Conservation (phyloP, 2,329 filamentous ascomycete species). For the Aspergillus nomiae region DNA sequence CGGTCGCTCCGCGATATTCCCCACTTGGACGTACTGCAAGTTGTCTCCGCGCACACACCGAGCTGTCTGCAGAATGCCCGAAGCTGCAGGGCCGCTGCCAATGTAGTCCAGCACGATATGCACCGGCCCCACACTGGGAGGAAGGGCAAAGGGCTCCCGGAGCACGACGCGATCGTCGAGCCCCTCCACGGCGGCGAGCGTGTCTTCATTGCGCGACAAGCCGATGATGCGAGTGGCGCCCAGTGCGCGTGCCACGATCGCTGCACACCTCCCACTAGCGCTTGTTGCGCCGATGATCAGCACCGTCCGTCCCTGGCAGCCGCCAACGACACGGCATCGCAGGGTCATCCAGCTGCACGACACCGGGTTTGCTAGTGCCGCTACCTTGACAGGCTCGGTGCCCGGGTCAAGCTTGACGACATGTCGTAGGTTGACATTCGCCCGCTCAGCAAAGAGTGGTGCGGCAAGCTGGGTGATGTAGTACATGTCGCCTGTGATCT, state of each 20-base stretch:
- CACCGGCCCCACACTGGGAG: not conserved
- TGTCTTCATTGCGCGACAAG: not conserved
- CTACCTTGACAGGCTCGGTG: not conserved
- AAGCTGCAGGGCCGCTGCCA: not conserved
- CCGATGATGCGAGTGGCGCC: conserved; percentile 6
- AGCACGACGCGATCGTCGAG: conserved; percentile 4
- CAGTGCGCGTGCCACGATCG: conserved; percentile 3
- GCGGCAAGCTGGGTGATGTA: not conserved
- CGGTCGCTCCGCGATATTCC: not conserved
- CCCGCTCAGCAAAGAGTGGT: not conserved
- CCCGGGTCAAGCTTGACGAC: not conserved
- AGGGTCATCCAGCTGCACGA: conserved; percentile 9
- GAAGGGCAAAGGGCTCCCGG: not conserved
- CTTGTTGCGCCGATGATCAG: conserved; percentile 7
- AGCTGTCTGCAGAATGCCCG: not conserved
- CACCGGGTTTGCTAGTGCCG: not conserved
- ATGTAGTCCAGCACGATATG: conserved; percentile 8
- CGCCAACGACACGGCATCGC: conserved; percentile 2
- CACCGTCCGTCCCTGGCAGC: conserved; percentile 6
- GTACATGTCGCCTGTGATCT: conserved; percentile 1
- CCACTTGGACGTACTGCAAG: conserved; percentile 4
- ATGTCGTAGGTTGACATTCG: not conserved
- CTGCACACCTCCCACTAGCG: conserved; percentile 2
- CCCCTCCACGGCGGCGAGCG: not conserved
- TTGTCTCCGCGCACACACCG: not conserved